phyloP scores from a whole-genome alignment of 2,329 filamentous ascomycete species.

The Xylariaceae sp. region DNA sequence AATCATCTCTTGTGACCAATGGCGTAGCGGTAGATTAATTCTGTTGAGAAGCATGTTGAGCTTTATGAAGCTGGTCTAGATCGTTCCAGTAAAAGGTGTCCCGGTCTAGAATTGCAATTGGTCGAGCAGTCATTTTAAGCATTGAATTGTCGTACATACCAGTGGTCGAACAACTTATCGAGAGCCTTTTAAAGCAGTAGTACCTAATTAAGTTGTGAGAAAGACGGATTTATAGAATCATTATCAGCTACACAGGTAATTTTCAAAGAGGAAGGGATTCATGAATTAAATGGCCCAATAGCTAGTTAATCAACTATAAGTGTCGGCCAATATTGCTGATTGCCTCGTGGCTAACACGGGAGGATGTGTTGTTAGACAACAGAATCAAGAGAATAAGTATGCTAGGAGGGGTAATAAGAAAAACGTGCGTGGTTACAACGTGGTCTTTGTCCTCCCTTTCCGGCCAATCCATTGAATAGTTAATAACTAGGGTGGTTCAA shows the following conservation, averaged over 20 bases:
- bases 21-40: slow-evolving; percentile 2
- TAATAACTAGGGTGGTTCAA: too few relatives aligned
- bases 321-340: slow-evolving; percentile 1
- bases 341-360: slow-evolving; percentile 23
- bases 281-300: slow-evolving; percentile 6
- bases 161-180: not conserved
- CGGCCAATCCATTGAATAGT: slow-evolving; percentile 10
- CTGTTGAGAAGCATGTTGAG: not conserved
- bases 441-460: slow-evolving; percentile 17
- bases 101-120: not conserved
- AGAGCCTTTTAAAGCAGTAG: not conserved
- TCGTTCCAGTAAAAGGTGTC: not conserved
- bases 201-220: not conserved
- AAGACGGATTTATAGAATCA: not conserved
- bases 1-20: slow-evolving; percentile 9
- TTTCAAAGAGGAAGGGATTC: not conserved
- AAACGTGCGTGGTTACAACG: slow-evolving; percentile 26
- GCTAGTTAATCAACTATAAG: slow-evolving; percentile 8
- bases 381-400: slow-evolving; percentile 15
- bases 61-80: too few relatives aligned
- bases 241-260: not conserved
- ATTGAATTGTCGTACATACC: too few relatives aligned
- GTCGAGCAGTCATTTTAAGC: too few relatives aligned
- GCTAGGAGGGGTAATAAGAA: slow-evolving; percentile 25
- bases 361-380: slow-evolving; percentile 9